A percentile compares a stretch with the other conserved stretches of the same genome.
Evolutionary conservation across 2,329 filamentous ascomycete genomes (phyloP).

Genomic region (Metarhizium humberi): DNA sequence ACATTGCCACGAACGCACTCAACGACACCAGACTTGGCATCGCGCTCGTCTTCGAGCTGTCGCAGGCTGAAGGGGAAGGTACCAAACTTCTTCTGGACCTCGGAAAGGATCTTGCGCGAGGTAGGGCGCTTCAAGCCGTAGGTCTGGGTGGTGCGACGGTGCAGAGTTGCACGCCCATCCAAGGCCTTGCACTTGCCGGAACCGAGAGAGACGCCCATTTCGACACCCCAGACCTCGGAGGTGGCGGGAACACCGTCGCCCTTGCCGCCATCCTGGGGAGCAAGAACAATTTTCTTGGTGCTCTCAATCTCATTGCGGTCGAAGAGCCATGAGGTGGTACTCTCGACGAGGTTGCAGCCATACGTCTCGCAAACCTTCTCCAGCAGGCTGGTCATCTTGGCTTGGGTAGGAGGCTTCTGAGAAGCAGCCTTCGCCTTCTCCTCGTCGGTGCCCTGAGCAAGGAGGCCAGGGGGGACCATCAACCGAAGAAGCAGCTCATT

Average conservation of each 20-base stretch:
- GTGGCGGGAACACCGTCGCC: slow-evolving; percentile 84
- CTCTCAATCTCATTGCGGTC: slow-evolving; percentile 96
- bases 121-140: slow-evolving; percentile 91
- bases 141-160: slow-evolving; percentile 85
- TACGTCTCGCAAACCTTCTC: slow-evolving; percentile 90
- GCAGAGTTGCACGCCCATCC: slow-evolving; percentile 79
- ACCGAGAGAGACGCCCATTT: slow-evolving; percentile 85
- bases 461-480: slow-evolving; percentile 81
- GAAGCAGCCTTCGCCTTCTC: slow-evolving; percentile 87
- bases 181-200: slow-evolving; percentile 92
- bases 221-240: slow-evolving; percentile 94
- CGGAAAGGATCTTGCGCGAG: slow-evolving; percentile 83
- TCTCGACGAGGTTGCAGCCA: slow-evolving; percentile 89
- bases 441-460: slow-evolving; percentile 78
- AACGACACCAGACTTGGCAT: slow-evolving; percentile 89
- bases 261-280: slow-evolving; percentile 77
- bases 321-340: slow-evolving; percentile 95
- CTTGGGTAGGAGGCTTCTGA: slow-evolving; percentile 74
- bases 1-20: slow-evolving; percentile 93
- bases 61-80: slow-evolving; percentile 96
- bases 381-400: slow-evolving; percentile 75
- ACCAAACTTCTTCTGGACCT: slow-evolving; percentile 95
- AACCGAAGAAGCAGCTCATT: slow-evolving; percentile 90
- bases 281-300: slow-evolving; percentile 93
- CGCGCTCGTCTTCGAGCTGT: slow-evolving; percentile 92